These are phyloP conservation scores for Cercospora citrullina DNA, from an alignment of 2,329 filamentous ascomycete species.

Conservation along the genomic window DNA sequence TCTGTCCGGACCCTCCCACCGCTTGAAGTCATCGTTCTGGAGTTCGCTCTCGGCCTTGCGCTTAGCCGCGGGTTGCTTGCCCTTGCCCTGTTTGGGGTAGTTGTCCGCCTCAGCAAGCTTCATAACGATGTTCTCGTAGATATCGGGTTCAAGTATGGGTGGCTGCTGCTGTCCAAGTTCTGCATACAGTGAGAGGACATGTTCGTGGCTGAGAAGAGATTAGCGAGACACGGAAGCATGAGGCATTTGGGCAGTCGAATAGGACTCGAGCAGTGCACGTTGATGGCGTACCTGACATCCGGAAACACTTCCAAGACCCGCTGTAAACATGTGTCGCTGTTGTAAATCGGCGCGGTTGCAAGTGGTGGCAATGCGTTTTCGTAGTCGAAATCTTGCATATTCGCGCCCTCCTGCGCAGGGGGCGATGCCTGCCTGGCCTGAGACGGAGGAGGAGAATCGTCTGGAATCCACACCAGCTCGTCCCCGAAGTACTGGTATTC, in stretches of 20 bases:
- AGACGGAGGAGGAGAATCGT: slow-evolving; percentile 24
- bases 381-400: neutral
- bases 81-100: slow-evolving; percentile 38
- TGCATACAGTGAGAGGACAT: slow-evolving; percentile 33
- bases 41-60: slow-evolving; percentile 35
- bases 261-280: slow-evolving; percentile 15
- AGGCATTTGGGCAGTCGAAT: neutral
- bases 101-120: slow-evolving; percentile 26
- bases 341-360: slow-evolving; percentile 14
- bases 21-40: slow-evolving; percentile 25
- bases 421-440: neutral
- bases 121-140: slow-evolving; percentile 35
- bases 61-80: slow-evolving; percentile 29
- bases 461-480: slow-evolving; percentile 31
- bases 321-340: slow-evolving; percentile 32
- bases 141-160: slow-evolving; percentile 19
- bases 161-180: slow-evolving; percentile 19
- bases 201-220: slow-evolving; percentile 28
- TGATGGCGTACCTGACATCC: slow-evolving; percentile 29
- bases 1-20: slow-evolving; percentile 31
- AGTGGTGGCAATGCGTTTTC: neutral
- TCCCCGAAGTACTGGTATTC: slow-evolving; percentile 6
- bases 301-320: slow-evolving; percentile 38
- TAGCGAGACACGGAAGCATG: neutral
- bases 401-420: neutral